These are phyloP conservation scores for Apiospora pterosperma DNA, from an alignment of 2,329 filamentous ascomycete genomes.

Conservation along the genomic window DNA sequence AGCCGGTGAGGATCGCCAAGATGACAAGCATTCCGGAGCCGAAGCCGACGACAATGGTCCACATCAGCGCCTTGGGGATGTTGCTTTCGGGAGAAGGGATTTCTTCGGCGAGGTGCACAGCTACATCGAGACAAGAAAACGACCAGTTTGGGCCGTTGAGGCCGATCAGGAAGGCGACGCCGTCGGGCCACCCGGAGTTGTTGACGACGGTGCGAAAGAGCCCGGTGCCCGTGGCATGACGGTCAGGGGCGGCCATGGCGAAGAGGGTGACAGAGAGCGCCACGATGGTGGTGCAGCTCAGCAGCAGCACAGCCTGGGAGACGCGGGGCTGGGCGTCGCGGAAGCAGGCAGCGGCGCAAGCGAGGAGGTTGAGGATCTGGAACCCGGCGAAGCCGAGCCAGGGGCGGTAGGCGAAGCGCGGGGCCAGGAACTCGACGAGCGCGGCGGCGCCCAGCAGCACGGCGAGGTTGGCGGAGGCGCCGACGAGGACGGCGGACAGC, in stretches of 20 bases:
- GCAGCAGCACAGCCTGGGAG: not conserved
- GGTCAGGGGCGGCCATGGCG: not conserved
- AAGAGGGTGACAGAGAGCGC: not conserved
- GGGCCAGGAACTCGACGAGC: not conserved
- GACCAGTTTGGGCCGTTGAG: not conserved
- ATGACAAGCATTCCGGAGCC: not conserved
- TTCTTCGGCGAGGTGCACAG: not conserved
- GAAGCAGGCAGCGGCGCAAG: not conserved
- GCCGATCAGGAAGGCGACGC: not conserved
- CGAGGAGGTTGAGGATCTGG: not conserved
- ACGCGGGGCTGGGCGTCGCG: not conserved
- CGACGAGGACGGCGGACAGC: slow-evolving; percentile 21
- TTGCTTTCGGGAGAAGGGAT: not conserved
- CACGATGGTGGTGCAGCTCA: not conserved
- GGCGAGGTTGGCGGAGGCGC: slow-evolving; percentile 9
- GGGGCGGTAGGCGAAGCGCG: not conserved
- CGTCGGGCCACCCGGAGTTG: not conserved
- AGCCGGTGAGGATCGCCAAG: not conserved
- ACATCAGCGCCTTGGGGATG: not conserved
- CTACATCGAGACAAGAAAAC: not conserved
- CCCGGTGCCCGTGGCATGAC: too few relatives aligned
- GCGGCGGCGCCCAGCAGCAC: not conserved
- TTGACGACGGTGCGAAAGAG: not conserved
- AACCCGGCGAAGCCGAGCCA: not conserved
- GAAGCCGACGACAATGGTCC: not conserved